Percentiles rank a stretch among this genome's conserved stretches.
phyloP scores from a whole-genome alignment of 1,139 yeast genomes.

The Yamadazyma oceani region DNA sequence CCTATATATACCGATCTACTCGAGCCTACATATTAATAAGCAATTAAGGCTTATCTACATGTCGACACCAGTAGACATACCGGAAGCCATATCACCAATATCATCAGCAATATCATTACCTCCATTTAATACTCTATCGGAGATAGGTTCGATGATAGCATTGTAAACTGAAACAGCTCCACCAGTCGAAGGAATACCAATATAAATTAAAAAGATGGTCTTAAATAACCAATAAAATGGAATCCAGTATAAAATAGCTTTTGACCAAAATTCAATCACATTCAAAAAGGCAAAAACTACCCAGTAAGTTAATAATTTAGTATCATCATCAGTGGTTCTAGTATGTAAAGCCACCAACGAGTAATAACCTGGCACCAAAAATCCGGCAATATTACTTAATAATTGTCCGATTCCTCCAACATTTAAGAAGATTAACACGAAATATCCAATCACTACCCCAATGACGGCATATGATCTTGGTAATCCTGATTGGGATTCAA shows the following conservation, averaged over 20 bases:
- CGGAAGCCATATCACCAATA: slow-evolving; percentile 50
- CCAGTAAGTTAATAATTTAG: slow-evolving; percentile 91
- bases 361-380: slow-evolving; percentile 85
- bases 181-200: slow-evolving; percentile 83
- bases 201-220: slow-evolving; percentile 82
- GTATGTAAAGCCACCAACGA: slow-evolving; percentile 86
- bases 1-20: background rate
- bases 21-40: background rate
- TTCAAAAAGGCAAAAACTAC: slow-evolving; percentile 91
- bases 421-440: slow-evolving; percentile 79
- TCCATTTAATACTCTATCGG: slow-evolving; percentile 54
- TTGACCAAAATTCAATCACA: slow-evolving; percentile 94
- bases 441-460: slow-evolving; percentile 63
- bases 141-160: slow-evolving; percentile 66
- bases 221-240: slow-evolving; percentile 96
- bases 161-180: slow-evolving; percentile 79
- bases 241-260: slow-evolving; percentile 86
- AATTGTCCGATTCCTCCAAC: slow-evolving; percentile 93
- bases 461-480: slow-evolving; percentile 88
- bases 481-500: slow-evolving; percentile 66
- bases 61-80: slow-evolving; percentile 45
- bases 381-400: slow-evolving; percentile 88
- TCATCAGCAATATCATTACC: slow-evolving; percentile 29
- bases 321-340: slow-evolving; percentile 66
- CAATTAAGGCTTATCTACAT: too few species aligned